Base-by-base conservation (phyloP, 352 stramenopile species). In the Globisporangium mamillatum region DNA sequence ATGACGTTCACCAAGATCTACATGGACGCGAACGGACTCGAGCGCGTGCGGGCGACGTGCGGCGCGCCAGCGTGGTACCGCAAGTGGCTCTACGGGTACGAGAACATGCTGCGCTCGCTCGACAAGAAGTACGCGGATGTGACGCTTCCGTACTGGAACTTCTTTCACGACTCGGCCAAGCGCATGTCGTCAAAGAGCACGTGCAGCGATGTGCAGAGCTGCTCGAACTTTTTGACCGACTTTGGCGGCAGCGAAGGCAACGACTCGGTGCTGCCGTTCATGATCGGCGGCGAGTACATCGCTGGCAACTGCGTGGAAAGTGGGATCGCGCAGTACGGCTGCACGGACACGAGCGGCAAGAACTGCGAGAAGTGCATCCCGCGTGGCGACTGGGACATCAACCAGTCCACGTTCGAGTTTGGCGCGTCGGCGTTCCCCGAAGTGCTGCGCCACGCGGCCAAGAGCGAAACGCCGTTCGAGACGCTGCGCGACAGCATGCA, bases 101-200 rank as follows among this genome's bases (percentile, higher is more conserved):
- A 90, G 68, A 90, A 75, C 70, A 92, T 92, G 84, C 69, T 92
- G 52, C 81, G 80, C 10, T 79, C 73, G 38, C 70, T 88, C 53
- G 78, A 80, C 59, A 12, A 66, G 3, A 67, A 64, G 6, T 91
- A 78, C 56, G 73, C 66, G 10, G 68, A 81, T 54, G 48, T 92
- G 58, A 90, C 84, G 20, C 66, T 92, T 41, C 82, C 84, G 16
- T 92, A 88, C 60, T 92, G 82, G 82, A 71, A 90, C 57, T 66
- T 86, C 22, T 89, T 89, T 46, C 76, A 86, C 46, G 80, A 89
- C 57, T 71, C 78, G 12, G 75, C 78, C 59, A 89, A 85, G 60
- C 78, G 79, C 24, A 68, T 85, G n/a, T 82, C 76, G 6, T 73
- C 71, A 9, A 70, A 58, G 14, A 84, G 71, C 7, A 44, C 64